These are phyloP conservation scores for Astragalus membranaceus DNA, from an alignment of 306 rosid genomes.

Conservation along the genomic window DNA sequence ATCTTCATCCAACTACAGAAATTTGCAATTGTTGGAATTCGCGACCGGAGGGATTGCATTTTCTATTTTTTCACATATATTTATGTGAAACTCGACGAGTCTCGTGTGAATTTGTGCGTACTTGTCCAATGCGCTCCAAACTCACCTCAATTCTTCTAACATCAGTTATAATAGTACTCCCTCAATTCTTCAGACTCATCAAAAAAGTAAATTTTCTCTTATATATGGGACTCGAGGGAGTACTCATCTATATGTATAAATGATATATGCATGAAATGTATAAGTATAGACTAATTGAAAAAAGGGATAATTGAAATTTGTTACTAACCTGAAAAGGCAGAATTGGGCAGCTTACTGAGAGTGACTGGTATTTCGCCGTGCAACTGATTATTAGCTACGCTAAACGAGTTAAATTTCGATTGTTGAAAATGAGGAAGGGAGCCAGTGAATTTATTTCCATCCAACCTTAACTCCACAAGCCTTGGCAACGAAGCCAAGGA, in stretches of 20 bases:
- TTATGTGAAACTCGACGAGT: not conserved
- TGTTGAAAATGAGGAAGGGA: conserved; percentile 36
- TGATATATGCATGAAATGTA: not conserved
- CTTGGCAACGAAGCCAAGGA: conserved; percentile 37
- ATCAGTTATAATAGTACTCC: not conserved
- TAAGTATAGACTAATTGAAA: not conserved
- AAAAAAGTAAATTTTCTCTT: too few species aligned
- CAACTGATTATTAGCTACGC: conserved; percentile 53
- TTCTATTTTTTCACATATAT: not conserved
- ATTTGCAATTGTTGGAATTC: not conserved
- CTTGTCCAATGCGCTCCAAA: not conserved
- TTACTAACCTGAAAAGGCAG: conserved; percentile 50
- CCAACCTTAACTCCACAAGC: conserved; percentile 52
- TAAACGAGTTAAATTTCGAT: conserved; percentile 22
- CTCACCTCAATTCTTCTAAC: not conserved
- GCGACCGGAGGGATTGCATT: not conserved
- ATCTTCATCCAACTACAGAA: not conserved
- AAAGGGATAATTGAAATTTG: not conserved
- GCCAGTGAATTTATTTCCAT: conserved; percentile 58
- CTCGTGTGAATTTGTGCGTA: too few species aligned
- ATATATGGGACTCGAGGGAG: too few species aligned
- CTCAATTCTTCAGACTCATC: too few species aligned
- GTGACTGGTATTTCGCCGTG: conserved; percentile 45
- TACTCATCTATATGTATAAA: too few species aligned
- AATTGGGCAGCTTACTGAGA: conserved; percentile 17